These are phyloP conservation scores for Erucastrum elatum DNA, from an alignment of 345 rosid species.

Conservation along the genomic window DNA sequence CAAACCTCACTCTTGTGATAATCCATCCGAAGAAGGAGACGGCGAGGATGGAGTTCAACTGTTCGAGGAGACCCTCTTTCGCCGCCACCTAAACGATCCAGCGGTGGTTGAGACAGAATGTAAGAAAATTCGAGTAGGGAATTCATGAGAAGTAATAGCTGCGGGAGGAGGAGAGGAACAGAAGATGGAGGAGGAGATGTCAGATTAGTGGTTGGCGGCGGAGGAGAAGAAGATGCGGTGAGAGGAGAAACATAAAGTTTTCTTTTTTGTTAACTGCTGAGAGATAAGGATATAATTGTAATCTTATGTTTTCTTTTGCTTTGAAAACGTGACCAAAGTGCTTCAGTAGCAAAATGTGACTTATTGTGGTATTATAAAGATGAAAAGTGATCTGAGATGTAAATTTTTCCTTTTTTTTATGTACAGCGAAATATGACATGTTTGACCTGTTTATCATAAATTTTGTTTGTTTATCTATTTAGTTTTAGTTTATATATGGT, in stretches of 20 bases:
- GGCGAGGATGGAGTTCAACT: too few relatives aligned
- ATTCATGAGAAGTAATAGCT: conserved; percentile 35
- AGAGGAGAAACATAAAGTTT: conserved; percentile 28
- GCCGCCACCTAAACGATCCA: not conserved
- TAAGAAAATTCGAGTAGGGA: conserved; percentile 33
- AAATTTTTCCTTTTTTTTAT: too few relatives aligned
- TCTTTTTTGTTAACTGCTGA: not conserved
- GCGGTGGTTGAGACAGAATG: conserved; percentile 22
- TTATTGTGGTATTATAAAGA: too few relatives aligned
- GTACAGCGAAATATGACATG: too few relatives aligned
- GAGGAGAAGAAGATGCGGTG: not conserved
- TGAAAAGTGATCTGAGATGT: too few relatives aligned
- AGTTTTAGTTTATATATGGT: too few relatives aligned
- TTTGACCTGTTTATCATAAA: too few relatives aligned
- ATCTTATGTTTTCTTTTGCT: not conserved
- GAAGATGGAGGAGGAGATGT: not conserved
- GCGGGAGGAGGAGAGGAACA: conserved; percentile 47
- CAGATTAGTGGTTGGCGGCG: conserved; percentile 30
- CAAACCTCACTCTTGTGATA: too few relatives aligned
- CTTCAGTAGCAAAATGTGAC: too few relatives aligned
- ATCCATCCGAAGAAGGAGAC: too few relatives aligned
- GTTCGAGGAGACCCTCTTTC: conserved; percentile 4
- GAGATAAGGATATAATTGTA: not conserved
- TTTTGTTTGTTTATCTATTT: too few relatives aligned
- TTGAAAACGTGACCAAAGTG: too few relatives aligned